Percentiles rank a stretch among this genome's conserved stretches.
These are phyloP conservation scores for Microdochium trichocladiopsis DNA, from an alignment of 2,329 filamentous ascomycete genomes.

Conservation along the genomic window DNA sequence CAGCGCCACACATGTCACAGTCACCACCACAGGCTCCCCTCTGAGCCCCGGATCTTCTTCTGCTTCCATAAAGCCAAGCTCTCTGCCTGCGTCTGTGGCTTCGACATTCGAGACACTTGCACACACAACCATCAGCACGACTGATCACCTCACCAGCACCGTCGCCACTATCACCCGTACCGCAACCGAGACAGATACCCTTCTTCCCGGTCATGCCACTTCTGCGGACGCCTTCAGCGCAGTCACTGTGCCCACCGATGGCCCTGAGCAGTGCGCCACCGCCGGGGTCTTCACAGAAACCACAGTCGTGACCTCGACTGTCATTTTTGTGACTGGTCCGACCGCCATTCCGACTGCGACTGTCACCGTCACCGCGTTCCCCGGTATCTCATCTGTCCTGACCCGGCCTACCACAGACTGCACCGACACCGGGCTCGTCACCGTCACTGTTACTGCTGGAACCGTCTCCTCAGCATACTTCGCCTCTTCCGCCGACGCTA, in stretches of 20 bases:
- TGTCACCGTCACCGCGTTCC: slow-evolving; percentile 9
- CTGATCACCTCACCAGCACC: neutral
- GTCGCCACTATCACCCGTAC: neutral
- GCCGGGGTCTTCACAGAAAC: neutral
- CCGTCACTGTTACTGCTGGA: slow-evolving; percentile 1
- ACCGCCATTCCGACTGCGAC: slow-evolving; percentile 23
- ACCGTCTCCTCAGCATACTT: slow-evolving; percentile 3
- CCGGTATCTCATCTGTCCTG: slow-evolving; percentile 1
- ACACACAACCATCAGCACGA: slow-evolving; percentile 1
- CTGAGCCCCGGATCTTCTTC: neutral
- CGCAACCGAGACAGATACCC: neutral
- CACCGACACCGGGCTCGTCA: neutral
- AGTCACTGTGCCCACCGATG: slow-evolving; percentile 3
- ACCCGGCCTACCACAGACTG: neutral
- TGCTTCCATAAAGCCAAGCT: slow-evolving; percentile 1
- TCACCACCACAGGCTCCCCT: neutral
- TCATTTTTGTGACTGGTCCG: slow-evolving; percentile 6
- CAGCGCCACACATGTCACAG: slow-evolving; percentile 5
- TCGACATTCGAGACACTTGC: neutral
- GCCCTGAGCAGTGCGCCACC: slow-evolving; percentile 7
- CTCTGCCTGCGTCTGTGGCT: neutral
- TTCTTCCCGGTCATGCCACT: neutral
- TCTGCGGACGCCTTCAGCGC: neutral
- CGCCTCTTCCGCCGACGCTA: neutral
- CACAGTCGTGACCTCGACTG: neutral